Percentiles rank a stretch among this genome's conserved stretches.
These are phyloP conservation scores for Puya raimondii DNA, from an alignment of 176 grass and related monocot species.

Conservation along the genomic window DNA sequence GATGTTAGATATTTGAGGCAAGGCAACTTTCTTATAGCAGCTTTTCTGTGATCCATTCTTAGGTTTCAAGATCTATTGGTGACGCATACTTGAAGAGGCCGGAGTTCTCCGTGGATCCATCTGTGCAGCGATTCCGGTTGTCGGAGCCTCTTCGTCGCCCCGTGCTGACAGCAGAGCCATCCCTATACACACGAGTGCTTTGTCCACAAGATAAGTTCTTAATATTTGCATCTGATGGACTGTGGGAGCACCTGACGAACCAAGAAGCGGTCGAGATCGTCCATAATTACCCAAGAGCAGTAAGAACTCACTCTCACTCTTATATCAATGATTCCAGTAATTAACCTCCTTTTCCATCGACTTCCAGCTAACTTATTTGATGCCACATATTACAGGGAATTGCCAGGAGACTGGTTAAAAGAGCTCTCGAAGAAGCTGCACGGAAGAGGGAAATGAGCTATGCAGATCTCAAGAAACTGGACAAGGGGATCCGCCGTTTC, in stretches of 20 bases:
- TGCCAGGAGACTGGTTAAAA: constrained; percentile 40
- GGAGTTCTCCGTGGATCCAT: constrained; percentile 70
- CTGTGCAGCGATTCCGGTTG: constrained; percentile 70
- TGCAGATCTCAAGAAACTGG: constrained; percentile 43
- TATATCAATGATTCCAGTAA: background rate
- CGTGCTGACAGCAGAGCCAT: constrained; percentile 76
- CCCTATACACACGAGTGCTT: constrained; percentile 48
- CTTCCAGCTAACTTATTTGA: background rate
- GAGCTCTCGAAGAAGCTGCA: constrained; percentile 45
- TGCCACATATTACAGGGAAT: constrained; percentile 28
- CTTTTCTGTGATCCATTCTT: constrained; percentile 10
- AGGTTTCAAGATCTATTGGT: constrained; percentile 98
- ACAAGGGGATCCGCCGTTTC: constrained; percentile 47
- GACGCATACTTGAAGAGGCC: constrained; percentile 87
- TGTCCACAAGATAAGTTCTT: constrained; percentile 71
- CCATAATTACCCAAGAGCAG: constrained; percentile 39
- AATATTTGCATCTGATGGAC: constrained; percentile 91
- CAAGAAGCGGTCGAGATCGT: constrained; percentile 81
- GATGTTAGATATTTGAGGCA: no score
- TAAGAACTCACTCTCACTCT: background rate
- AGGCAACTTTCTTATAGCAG: background rate
- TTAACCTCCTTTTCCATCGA: background rate
- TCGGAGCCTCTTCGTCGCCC: constrained; percentile 62
- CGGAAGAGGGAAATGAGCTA: constrained; percentile 47
- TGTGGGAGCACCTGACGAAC: constrained; percentile 93